Conservation (phyloP, 2,329 filamentous ascomycete species). For the Fusarium coicis region DNA sequence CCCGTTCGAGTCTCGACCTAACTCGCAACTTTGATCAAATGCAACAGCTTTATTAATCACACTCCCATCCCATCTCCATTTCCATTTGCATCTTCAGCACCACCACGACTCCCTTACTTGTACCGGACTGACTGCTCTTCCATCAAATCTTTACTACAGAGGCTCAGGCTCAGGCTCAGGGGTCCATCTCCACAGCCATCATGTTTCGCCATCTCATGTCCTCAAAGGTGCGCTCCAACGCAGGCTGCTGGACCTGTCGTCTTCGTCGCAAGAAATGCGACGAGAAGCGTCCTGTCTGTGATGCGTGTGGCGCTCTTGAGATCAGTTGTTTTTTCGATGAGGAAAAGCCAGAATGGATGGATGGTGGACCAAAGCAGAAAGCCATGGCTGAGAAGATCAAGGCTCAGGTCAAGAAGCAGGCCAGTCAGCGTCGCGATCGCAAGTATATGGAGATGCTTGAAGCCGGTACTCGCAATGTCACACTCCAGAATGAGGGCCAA, state of each 20-base stretch:
- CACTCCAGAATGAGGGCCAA: slow-evolving; percentile 24
- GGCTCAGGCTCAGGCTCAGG: neutral
- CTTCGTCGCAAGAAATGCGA: slow-evolving; percentile 72
- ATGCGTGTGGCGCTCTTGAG: slow-evolving; percentile 61
- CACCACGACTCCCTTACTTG: neutral
- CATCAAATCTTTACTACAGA: neutral
- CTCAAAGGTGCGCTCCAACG: slow-evolving; percentile 53
- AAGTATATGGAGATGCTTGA: slow-evolving; percentile 59
- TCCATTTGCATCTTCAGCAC: neutral
- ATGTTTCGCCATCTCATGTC: slow-evolving; percentile 47
- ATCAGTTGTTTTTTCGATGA: slow-evolving; percentile 66
- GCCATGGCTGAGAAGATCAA: slow-evolving; percentile 65
- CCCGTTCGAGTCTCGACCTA: slow-evolving; percentile 6
- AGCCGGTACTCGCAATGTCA: slow-evolving; percentile 45
- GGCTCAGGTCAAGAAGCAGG: slow-evolving; percentile 65
- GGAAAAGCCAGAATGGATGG: slow-evolving; percentile 68
- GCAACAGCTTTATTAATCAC: neutral
- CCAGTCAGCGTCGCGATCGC: slow-evolving; percentile 60
- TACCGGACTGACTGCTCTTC: neutral
- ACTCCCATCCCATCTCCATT: slow-evolving; percentile 1
- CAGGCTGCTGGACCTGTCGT: slow-evolving; percentile 70
- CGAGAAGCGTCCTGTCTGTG: slow-evolving; percentile 62
- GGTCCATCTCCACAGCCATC: neutral
- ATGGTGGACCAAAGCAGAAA: slow-evolving; percentile 60
- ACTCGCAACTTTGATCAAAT: slow-evolving; percentile 9